Evolutionary conservation across 2,329 filamentous ascomycete species (phyloP).

Genomic region (Sclerotinia minor): DNA sequence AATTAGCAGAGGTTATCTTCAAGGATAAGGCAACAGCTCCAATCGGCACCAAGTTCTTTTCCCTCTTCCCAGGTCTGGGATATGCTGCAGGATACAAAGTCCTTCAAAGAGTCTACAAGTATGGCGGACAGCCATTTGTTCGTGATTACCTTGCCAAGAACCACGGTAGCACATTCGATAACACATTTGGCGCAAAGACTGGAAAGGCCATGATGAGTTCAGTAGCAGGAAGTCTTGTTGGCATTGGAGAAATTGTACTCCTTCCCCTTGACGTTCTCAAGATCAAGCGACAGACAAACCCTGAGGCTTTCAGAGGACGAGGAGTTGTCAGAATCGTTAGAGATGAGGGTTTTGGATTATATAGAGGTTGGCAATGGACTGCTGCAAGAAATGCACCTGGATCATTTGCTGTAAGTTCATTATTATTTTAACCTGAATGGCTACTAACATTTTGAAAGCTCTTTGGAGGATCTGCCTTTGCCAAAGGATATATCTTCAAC

Average conservation of each 20-base stretch:
- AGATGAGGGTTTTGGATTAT: slow-evolving; percentile 93
- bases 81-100: slow-evolving; percentile 99
- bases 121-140: slow-evolving; percentile 93
- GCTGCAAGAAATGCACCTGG: slow-evolving; percentile 95
- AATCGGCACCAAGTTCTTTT: slow-evolving; percentile 77
- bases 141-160: slow-evolving; percentile 82
- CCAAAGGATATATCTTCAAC: slow-evolving; percentile 92
- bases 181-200: slow-evolving; percentile 90
- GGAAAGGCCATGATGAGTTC: slow-evolving; percentile 99
- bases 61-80: slow-evolving; percentile 92
- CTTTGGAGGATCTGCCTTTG: slow-evolving; percentile 94
- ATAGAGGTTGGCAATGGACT: slow-evolving; percentile 97
- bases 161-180: slow-evolving; percentile 81
- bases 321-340: slow-evolving; percentile 85
- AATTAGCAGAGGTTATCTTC: slow-evolving; percentile 89
- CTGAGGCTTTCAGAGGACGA: slow-evolving; percentile 92
- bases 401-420: slow-evolving; percentile 81
- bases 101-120: slow-evolving; percentile 97
- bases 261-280: slow-evolving; percentile 95
- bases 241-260: slow-evolving; percentile 94
- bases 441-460: slow-evolving; percentile 56
- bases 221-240: slow-evolving; percentile 90
- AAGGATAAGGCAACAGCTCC: slow-evolving; percentile 78
- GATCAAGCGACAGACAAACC: slow-evolving; percentile 99
- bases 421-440: slow-evolving; percentile 30